Percentiles rank a stretch among this genome's conserved stretches.
phyloP scores from a whole-genome alignment of 2,329 filamentous ascomycete species.

The Sclerotinia nivalis region DNA sequence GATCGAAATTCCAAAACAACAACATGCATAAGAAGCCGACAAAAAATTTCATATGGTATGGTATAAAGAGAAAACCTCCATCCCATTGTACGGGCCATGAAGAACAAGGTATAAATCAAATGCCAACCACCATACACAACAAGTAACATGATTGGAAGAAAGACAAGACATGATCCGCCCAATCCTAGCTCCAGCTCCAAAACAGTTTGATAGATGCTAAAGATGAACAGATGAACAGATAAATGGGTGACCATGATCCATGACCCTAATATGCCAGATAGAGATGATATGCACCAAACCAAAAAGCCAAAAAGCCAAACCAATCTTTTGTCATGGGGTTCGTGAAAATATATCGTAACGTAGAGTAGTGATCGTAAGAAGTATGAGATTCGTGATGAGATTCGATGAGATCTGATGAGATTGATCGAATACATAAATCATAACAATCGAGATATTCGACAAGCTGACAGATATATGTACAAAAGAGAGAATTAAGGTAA shows the following conservation, averaged over 20 bases:
- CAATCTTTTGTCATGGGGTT: conserved; percentile 4
- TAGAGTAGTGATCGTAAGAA: conserved; percentile 4
- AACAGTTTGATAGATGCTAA: neutral
- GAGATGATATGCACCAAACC: neutral
- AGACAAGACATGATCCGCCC: neutral
- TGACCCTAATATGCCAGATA: conserved; percentile 8
- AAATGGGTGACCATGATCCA: neutral
- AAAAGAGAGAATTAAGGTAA: neutral
- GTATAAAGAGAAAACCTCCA: too few relatives aligned
- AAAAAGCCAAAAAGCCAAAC: neutral
- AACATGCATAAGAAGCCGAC: too few relatives aligned
- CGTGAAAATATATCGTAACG: neutral
- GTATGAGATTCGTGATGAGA: conserved; percentile 3
- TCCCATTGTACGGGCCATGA: too few relatives aligned
- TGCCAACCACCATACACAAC: neutral
- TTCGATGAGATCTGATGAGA: neutral
- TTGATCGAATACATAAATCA: too few relatives aligned
- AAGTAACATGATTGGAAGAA: too few relatives aligned
- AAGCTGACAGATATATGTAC: conserved; percentile 2
- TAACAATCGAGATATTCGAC: neutral
- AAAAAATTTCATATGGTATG: too few relatives aligned
- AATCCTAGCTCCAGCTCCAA: neutral
- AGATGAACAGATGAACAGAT: too few relatives aligned
- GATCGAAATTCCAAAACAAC: too few relatives aligned
- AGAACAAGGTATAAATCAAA: too few relatives aligned